Conservation (phyloP, 345 rosid genomes). For the Melaleuca alternifolia region DNA sequence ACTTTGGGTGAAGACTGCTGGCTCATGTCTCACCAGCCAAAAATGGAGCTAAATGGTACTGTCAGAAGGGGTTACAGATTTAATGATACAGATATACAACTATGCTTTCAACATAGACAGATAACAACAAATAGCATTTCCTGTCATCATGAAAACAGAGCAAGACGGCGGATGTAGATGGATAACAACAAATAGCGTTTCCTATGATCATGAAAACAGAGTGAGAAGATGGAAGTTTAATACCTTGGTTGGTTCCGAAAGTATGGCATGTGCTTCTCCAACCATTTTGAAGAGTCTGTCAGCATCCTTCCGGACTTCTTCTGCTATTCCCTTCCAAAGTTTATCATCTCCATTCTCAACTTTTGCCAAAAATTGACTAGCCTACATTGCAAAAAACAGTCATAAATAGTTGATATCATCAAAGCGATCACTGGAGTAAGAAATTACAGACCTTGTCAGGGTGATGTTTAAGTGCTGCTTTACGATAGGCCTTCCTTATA, state of each 20-base stretch:
- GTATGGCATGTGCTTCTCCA: conserved; percentile 92
- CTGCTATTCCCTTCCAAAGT: conserved; percentile 80
- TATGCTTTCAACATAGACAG: too few relatives aligned
- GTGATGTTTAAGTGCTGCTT: conserved; percentile 93
- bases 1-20: too few relatives aligned
- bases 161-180: neutral
- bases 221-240: neutral
- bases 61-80: too few relatives aligned
- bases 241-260: conserved; percentile 82
- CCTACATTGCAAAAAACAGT: conserved; percentile 26
- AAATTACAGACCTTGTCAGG: conserved; percentile 83
- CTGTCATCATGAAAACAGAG: neutral
- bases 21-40: too few relatives aligned
- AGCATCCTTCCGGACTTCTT: conserved; percentile 74
- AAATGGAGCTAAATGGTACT: too few relatives aligned
- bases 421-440: neutral
- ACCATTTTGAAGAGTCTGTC: conserved; percentile 90
- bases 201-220: neutral
- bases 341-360: conserved; percentile 74
- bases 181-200: neutral
- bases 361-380: conserved; percentile 73
- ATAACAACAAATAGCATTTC: neutral
- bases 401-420: neutral
- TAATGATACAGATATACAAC: too few relatives aligned
- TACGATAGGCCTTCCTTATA: conserved; percentile 85